phyloP scores from a whole-genome alignment of 2,329 filamentous ascomycete species.

The Falciphora oryzae region DNA sequence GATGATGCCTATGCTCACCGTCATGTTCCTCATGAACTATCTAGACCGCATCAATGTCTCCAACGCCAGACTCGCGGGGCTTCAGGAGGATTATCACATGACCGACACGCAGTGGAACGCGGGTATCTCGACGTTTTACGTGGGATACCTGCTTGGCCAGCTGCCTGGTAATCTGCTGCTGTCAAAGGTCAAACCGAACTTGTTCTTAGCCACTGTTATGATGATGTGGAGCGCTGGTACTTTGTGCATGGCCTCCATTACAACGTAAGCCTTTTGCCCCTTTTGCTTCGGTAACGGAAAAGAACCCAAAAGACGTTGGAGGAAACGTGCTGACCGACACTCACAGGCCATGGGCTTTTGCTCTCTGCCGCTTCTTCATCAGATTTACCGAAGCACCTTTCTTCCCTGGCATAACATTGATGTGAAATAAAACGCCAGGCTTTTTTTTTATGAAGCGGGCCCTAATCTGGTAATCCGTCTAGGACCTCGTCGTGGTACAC shows the following conservation, averaged over 20 bases:
- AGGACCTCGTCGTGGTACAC: slow-evolving; percentile 40
- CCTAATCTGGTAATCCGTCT: too few species aligned
- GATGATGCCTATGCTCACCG: slow-evolving; percentile 4
- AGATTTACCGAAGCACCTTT: slow-evolving; percentile 28
- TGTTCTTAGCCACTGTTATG: slow-evolving; percentile 4
- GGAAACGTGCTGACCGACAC: too few species aligned
- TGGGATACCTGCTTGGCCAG: slow-evolving; percentile 40
- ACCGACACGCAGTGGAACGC: slow-evolving; percentile 30
- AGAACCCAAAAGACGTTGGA: too few species aligned
- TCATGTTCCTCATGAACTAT: slow-evolving; percentile 9
- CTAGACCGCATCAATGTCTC: slow-evolving; percentile 8
- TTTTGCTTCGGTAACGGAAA: too few species aligned
- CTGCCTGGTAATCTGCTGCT: slow-evolving; percentile 41
- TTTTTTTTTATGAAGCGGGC: too few species aligned
- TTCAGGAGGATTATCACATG: slow-evolving; percentile 30
- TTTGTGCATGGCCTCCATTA: not conserved
- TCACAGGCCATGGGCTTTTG: slow-evolving; percentile 21
- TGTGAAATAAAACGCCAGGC: too few species aligned
- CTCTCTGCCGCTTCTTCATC: slow-evolving; percentile 26
- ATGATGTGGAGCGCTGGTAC: slow-evolving; percentile 3
- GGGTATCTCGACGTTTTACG: slow-evolving; percentile 37
- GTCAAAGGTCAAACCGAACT: slow-evolving; percentile 19
- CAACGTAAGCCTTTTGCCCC: too few species aligned
- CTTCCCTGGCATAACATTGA: slow-evolving; percentile 39
- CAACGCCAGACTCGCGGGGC: slow-evolving; percentile 25